Base-by-base conservation (phyloP, 2,329 filamentous ascomycete species). In the Fusarium sp. region DNA sequence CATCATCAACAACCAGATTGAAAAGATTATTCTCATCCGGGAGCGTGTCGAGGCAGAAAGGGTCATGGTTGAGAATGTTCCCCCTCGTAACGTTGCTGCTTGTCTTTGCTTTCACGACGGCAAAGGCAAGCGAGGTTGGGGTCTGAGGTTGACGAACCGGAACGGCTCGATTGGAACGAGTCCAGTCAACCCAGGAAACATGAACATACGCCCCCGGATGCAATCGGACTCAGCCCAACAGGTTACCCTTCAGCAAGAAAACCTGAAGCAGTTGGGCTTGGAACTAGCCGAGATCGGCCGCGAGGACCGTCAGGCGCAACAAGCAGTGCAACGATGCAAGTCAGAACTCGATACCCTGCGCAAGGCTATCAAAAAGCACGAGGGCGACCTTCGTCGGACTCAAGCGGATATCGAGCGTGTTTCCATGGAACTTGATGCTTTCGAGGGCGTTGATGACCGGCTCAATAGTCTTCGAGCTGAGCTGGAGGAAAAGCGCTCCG, bases 1-100 rank as follows among this genome's bases (percentile, higher is more conserved):
- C 48, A 91, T 99, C 75, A 96, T 98, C 77, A 91, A 91, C 66
- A 88, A 94, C 72, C 82, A 83, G 7, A 94, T 98, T 55, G 96
- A 99, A 66, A 95, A 98, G 78, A 89, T 91, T 8, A 88, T 97
- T 7, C 84, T 99, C 1, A 89, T 98, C 57, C 85, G 90, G 59
- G 85, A 91, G 31, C 85, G 92, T 30, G 79, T 85, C 2, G 87
- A 93, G 60, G 96, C 91, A 1, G 85, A 91, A 44, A 82, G 85
- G 5, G 87, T 93, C 47, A 93, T 97, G 87, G 89, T 92, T 65
- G 85, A 86, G 56, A 85, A 84, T 41, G 83, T 83, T 6, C 79
- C 81, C n/a, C 90, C 91, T 1, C 85, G 81, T 13, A 95, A 97
- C 68, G 93, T 95, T 11, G 88, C 84, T 56, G 88, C 90, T 60